These are phyloP conservation scores for Chlorella variabilis DNA, from an alignment of 163 green algal species.

Conservation along the genomic window DNA sequence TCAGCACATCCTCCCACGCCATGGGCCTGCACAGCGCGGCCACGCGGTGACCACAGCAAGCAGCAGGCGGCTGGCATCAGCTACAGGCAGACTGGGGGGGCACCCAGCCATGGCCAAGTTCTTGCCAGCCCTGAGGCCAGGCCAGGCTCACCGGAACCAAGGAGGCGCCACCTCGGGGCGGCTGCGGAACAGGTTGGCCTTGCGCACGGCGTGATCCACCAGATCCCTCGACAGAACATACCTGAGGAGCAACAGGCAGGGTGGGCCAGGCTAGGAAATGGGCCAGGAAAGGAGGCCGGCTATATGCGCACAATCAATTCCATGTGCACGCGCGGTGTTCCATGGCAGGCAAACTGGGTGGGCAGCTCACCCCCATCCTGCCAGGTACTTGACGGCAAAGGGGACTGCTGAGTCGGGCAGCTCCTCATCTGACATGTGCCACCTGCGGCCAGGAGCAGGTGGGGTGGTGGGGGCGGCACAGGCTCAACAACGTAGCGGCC, in stretches of 20 bases:
- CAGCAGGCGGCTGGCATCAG: not conserved
- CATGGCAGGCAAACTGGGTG: not conserved
- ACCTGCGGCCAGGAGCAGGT: conserved; percentile 30
- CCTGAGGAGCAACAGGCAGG: conserved; percentile 48
- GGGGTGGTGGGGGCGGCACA: not conserved
- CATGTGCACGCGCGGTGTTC: too few relatives aligned
- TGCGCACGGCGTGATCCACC: conserved; percentile 38
- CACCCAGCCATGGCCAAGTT: not conserved
- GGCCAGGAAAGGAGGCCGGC: too few relatives aligned
- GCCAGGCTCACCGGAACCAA: conserved; percentile 54
- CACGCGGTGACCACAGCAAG: too few relatives aligned
- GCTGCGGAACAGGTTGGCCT: conserved; percentile 42
- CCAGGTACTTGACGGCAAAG: conserved; percentile 54
- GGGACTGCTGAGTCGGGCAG: conserved; percentile 56
- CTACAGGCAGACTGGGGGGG: too few relatives aligned
- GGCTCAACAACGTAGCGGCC: too few relatives aligned
- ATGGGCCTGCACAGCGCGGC: conserved; percentile 13
- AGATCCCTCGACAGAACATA: conserved; percentile 63
- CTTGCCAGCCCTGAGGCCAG: too few relatives aligned
- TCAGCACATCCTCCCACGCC: conserved; percentile 62
- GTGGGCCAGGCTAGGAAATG: too few relatives aligned
- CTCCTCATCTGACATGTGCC: conserved; percentile 53
- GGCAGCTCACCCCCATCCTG: conserved; percentile 13
- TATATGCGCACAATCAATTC: too few relatives aligned
- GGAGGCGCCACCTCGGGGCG: conserved; percentile 38